These are phyloP conservation scores for Brassica hybrid DNA, from an alignment of 441 rosid genomes.

Conservation along the genomic window DNA sequence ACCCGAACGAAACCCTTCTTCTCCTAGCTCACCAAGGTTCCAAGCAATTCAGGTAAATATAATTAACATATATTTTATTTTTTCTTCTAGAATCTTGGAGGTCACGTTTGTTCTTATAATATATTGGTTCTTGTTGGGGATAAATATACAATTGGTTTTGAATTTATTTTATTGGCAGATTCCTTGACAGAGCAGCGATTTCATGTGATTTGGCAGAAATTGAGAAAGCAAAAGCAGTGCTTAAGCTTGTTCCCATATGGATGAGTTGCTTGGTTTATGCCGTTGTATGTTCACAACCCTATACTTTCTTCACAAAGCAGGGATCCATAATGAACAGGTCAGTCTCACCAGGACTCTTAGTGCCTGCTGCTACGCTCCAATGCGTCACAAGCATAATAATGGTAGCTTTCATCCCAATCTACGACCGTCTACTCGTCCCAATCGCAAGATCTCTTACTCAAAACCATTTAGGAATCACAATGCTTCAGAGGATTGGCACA, in stretches of 20 bases:
- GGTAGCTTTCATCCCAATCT: conserved; percentile 45
- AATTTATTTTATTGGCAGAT: neutral
- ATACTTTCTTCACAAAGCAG: neutral
- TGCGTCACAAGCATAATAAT: conserved; percentile 31
- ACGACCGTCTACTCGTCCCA: conserved; percentile 54
- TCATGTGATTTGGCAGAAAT: neutral
- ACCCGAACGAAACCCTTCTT: conserved; percentile 44
- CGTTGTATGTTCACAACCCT: neutral
- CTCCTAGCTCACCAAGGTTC: conserved; percentile 36
- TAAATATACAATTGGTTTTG: neutral
- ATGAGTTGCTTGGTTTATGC: neutral
- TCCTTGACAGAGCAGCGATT: neutral
- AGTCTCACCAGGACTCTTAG: neutral
- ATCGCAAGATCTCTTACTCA: conserved; percentile 43
- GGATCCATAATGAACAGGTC: neutral
- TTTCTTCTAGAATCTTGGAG: no score
- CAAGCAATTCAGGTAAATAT: conserved; percentile 40
- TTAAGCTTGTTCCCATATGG: neutral
- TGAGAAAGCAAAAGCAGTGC: neutral
- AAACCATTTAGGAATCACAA: conserved; percentile 50
- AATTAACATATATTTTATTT: no score
- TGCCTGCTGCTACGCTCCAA: neutral
- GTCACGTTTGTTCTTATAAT: neutral
- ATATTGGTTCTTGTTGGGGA: neutral
- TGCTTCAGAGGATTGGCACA: conserved; percentile 58